Conservation (phyloP, 2,329 filamentous ascomycete species). For the Microascus cirrosus region DNA sequence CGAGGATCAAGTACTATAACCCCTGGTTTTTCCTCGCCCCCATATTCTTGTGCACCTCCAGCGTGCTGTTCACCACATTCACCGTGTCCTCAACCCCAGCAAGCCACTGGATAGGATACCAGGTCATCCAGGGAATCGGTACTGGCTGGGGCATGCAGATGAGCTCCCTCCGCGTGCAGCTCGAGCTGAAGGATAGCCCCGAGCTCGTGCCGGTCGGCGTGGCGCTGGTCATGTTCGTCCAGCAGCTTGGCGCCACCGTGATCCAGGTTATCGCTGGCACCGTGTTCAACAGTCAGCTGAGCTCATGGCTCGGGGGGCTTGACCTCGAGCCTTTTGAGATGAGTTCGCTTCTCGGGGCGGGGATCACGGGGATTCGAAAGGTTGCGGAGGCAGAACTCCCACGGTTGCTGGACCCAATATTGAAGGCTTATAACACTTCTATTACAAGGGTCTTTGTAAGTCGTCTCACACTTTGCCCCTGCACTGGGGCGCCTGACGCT, state of each 20-base stretch:
- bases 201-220: constrained; percentile 31
- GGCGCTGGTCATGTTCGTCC: constrained; percentile 27
- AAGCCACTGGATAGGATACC: constrained; percentile 31
- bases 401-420: no score
- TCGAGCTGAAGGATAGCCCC: constrained; percentile 24
- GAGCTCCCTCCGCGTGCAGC: constrained; percentile 28
- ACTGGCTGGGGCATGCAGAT: constrained; percentile 29
- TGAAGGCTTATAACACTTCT: no score
- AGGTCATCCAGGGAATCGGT: constrained; percentile 28
- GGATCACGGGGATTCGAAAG: no score
- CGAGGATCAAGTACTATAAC: constrained; percentile 28
- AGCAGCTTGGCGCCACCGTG: constrained; percentile 27
- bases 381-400: no score
- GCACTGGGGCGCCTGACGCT: no score
- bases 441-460: no score
- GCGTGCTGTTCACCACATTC: constrained; percentile 30
- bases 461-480: no score
- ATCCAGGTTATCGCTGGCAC: constrained; percentile 36
- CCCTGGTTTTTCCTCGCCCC: constrained; percentile 27
- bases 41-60: constrained; percentile 21
- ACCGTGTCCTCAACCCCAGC: constrained; percentile 16
- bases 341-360: no score
- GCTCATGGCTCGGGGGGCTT: constrained; percentile 15
- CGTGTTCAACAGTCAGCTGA: constrained; percentile 27
- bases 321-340: no score